A percentile compares a stretch with the other conserved stretches of the same genome.
phyloP scores from a whole-genome alignment of 2,329 filamentous ascomycete genomes.

The Penicillium rolfsii region DNA sequence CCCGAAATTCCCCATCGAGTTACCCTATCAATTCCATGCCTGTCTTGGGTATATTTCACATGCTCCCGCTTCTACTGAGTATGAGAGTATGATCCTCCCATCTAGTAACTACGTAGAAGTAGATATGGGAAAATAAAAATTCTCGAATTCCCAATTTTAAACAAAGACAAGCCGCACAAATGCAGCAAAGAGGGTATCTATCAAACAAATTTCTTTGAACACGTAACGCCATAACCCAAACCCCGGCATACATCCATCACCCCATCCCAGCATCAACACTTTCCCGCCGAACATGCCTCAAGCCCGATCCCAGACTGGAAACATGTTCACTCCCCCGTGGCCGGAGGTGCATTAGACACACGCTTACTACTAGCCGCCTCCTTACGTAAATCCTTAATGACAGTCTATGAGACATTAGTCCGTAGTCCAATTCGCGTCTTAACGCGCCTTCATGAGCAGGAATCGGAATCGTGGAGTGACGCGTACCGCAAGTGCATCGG shows the following conservation, averaged over 20 bases:
- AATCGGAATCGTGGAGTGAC: neutral
- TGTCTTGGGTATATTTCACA: neutral
- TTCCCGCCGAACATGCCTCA: neutral
- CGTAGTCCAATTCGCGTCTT: slow-evolving; percentile 14
- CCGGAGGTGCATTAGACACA: slow-evolving; percentile 25
- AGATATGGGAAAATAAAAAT: neutral
- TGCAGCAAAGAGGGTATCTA: slow-evolving; percentile 23
- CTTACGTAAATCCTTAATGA: slow-evolving; percentile 52
- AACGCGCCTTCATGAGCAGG: neutral
- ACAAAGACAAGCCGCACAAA: slow-evolving; percentile 1
- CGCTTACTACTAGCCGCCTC: slow-evolving; percentile 40
- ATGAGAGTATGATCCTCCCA: neutral
- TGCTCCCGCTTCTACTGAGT: neutral
- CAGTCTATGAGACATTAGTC: slow-evolving; percentile 37
- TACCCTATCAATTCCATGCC: neutral
- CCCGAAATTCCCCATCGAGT: slow-evolving; percentile 15
- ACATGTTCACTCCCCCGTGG: slow-evolving; percentile 19
- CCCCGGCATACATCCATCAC: neutral
- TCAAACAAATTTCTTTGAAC: slow-evolving; percentile 11
- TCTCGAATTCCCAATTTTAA: slow-evolving; percentile 14
- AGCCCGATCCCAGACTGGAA: neutral
- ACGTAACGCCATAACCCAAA: slow-evolving; percentile 20
- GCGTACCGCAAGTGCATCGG: slow-evolving; percentile 88
- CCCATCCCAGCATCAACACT: neutral
- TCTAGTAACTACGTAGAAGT: neutral